phyloP scores from a whole-genome alignment of 2,329 filamentous ascomycete genomes.

The Fusarium nisikadoi region DNA sequence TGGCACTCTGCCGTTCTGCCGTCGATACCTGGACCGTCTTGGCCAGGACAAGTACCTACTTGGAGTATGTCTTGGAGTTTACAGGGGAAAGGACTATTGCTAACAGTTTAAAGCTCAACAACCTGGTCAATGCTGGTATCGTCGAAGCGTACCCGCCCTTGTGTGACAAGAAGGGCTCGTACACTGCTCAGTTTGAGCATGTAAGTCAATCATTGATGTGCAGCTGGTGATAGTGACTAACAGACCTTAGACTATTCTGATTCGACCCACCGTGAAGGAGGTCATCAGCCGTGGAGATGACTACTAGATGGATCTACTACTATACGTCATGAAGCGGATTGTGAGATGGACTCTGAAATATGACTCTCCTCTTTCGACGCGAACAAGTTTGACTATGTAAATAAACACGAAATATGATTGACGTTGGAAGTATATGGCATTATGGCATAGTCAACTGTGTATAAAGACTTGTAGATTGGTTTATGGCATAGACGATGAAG shows the following conservation, averaged over 20 bases:
- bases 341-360: constrained; percentile 46
- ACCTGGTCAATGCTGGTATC: constrained; percentile 82
- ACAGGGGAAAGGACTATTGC: neutral
- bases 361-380: constrained; percentile 39
- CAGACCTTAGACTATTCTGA: constrained; percentile 72
- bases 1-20: constrained; percentile 89
- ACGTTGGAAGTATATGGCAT: neutral
- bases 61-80: constrained; percentile 66
- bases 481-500: neutral
- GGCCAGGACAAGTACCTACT: constrained; percentile 95
- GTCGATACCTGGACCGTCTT: constrained; percentile 90
- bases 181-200: constrained; percentile 94
- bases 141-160: constrained; percentile 92
- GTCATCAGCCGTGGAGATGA: constrained; percentile 88
- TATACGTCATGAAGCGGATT: neutral
- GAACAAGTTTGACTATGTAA: constrained; percentile 9
- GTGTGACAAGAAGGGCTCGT: constrained; percentile 92
- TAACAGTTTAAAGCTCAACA: constrained; percentile 73
- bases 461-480: neutral
- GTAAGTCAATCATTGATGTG: constrained; percentile 63
- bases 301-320: constrained; percentile 63
- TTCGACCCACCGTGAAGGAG: constrained; percentile 85
- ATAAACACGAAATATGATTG: constrained; percentile 12
- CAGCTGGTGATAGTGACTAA: constrained; percentile 15
- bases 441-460: neutral